phyloP scores from a whole-genome alignment of 2,329 filamentous ascomycete genomes.

The Ascomycota sp. region DNA sequence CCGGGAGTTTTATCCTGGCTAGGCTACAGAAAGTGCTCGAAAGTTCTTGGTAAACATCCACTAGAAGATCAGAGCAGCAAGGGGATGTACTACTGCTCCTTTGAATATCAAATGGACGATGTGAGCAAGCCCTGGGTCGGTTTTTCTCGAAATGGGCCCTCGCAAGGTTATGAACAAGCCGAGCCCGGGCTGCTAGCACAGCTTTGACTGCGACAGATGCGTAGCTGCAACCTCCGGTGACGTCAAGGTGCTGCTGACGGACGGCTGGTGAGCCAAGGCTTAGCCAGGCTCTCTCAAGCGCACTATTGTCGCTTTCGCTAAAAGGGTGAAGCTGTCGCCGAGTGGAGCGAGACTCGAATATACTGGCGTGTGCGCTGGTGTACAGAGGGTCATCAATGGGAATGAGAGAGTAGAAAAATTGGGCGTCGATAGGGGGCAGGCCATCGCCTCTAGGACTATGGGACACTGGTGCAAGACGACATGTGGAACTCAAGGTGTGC shows the following conservation, averaged over 20 bases:
- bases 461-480: constrained; percentile 30
- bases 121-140: constrained; percentile 4
- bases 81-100: constrained; percentile 20
- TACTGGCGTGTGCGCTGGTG: constrained; percentile 29
- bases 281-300: constrained; percentile 61
- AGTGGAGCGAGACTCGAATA: constrained; percentile 28
- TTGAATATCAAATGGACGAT: background rate
- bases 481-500: constrained; percentile 41
- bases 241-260: constrained; percentile 23
- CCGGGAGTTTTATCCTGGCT: constrained; percentile 17
- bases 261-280: constrained; percentile 30
- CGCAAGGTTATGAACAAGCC: constrained; percentile 22
- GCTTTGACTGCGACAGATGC: constrained; percentile 13
- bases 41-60: constrained; percentile 26
- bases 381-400: constrained; percentile 82
- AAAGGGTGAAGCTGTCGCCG: constrained; percentile 56
- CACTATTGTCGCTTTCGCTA: constrained; percentile 56
- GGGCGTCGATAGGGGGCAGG: constrained; percentile 41
- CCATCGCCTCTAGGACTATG: constrained; percentile 19
- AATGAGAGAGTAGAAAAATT: constrained; percentile 68
- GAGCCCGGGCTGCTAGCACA: constrained; percentile 6
- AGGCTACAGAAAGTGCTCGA: constrained; percentile 29
- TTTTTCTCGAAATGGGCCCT: constrained; percentile 27
- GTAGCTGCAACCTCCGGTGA: constrained; percentile 4
- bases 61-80: constrained; percentile 27